A percentile compares a stretch with the other conserved stretches of the same genome.
These are phyloP conservation scores for Biscogniauxia marginata DNA, from an alignment of 2,329 filamentous ascomycete species.

Conservation along the genomic window DNA sequence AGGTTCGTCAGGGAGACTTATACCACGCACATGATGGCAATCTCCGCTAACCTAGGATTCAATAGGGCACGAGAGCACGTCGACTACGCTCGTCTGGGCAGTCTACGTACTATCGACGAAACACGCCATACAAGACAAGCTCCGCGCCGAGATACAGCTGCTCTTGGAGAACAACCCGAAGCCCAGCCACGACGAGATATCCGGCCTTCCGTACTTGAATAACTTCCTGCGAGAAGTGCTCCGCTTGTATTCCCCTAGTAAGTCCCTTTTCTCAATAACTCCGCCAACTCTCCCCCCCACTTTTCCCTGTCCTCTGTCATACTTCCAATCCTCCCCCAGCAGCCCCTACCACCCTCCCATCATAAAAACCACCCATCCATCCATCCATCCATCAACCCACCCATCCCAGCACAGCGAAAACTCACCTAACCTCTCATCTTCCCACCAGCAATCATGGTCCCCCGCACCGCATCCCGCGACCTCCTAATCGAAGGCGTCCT, in stretches of 20 bases:
- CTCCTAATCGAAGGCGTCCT: constrained; percentile 22
- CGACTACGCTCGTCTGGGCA: constrained; percentile 34
- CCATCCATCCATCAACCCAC: too few species aligned
- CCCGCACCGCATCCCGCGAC: constrained; percentile 19
- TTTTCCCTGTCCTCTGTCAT: not conserved
- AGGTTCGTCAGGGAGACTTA: constrained; percentile 22
- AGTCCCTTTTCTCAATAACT: too few species aligned
- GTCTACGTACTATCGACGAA: constrained; percentile 31
- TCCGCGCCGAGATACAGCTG: constrained; percentile 33
- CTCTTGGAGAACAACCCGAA: constrained; percentile 13
- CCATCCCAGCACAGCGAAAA: too few species aligned
- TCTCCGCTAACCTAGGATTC: not conserved
- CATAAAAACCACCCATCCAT: not conserved
- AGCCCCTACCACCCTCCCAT: not conserved
- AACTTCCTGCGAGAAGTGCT: constrained; percentile 37
- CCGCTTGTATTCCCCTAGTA: constrained; percentile 34
- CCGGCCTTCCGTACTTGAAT: constrained; percentile 33
- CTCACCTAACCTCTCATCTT: too few species aligned
- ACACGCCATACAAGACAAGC: constrained; percentile 31
- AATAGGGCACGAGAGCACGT: constrained; percentile 36
- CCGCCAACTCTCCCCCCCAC: not conserved
- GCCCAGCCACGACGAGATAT: constrained; percentile 30
- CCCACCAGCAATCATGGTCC: constrained; percentile 19
- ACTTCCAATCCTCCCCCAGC: not conserved
- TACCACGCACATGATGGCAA: too few species aligned